Percentiles rank a stretch among this genome's conserved stretches.
phyloP scores from a whole-genome alignment of 2,329 filamentous ascomycete genomes.

The Verticillium dahliae region DNA sequence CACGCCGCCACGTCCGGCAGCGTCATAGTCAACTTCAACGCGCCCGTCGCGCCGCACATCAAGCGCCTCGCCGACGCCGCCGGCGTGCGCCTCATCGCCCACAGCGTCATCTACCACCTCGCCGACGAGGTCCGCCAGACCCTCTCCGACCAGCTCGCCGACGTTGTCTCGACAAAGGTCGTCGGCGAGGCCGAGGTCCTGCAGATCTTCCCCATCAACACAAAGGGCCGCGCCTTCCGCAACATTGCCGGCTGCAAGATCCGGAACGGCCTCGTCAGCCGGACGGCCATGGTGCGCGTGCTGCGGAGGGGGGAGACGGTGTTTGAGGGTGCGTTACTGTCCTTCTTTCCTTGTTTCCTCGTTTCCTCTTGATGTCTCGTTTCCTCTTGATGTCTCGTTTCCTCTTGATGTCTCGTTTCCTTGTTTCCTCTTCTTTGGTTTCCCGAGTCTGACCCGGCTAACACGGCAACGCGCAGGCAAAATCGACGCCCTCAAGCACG shows the following conservation, averaged over 20 bases:
- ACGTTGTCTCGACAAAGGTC: conserved; percentile 61
- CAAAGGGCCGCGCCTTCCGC: conserved; percentile 63
- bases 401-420: too few relatives aligned
- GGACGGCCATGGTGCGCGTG: conserved; percentile 61
- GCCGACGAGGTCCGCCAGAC: conserved; percentile 64
- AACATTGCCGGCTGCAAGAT: conserved; percentile 85
- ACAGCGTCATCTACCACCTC: conserved; percentile 80
- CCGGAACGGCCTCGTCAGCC: conserved; percentile 68
- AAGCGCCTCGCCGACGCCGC: conserved; percentile 61
- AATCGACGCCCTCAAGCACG: conserved; percentile 77
- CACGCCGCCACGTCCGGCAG: conserved; percentile 73
- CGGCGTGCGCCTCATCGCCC: conserved; percentile 72
- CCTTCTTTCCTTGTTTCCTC: not conserved
- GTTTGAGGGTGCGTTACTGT: conserved; percentile 66
- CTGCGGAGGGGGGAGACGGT: conserved; percentile 63
- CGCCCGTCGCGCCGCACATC: conserved; percentile 59
- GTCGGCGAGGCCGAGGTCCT: conserved; percentile 82
- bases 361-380: too few relatives aligned
- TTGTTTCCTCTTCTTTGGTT: not conserved
- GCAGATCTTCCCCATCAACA: conserved; percentile 76
- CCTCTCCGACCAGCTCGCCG: conserved; percentile 64
- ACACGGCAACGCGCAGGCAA: conserved; percentile 47
- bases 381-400: not conserved
- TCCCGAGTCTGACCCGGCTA: too few relatives aligned
- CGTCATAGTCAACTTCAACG: conserved; percentile 83